Evolutionary conservation across 2,329 filamentous ascomycete genomes (phyloP).

Genomic region (Talaromyces sp.): DNA sequence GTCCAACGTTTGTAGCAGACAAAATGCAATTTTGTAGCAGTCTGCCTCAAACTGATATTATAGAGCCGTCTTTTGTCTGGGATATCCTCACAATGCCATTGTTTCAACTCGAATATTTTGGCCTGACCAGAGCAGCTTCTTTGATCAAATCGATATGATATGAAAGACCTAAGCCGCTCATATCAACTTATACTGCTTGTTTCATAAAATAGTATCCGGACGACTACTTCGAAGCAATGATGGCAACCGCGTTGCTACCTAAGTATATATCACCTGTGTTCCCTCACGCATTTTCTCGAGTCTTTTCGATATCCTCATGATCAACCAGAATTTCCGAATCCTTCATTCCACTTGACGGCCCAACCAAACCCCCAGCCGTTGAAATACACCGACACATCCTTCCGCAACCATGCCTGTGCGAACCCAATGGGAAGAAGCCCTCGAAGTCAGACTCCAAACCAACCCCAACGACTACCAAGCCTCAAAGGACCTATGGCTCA

Average conservation of each 20-base stretch:
- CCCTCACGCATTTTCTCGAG: background rate
- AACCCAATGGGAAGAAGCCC: background rate
- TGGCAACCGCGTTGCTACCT: background rate
- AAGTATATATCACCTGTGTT: background rate
- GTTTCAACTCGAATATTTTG: background rate
- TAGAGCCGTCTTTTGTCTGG: background rate
- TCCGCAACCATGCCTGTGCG: background rate
- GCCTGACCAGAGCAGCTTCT: background rate
- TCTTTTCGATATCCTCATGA: background rate
- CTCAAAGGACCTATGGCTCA: constrained; percentile 3
- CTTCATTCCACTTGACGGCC: background rate
- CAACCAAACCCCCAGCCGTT: background rate
- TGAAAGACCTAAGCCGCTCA: background rate
- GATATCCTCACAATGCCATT: background rate
- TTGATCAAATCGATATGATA: background rate
- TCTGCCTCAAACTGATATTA: background rate
- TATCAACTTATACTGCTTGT: background rate
- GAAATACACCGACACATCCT: background rate
- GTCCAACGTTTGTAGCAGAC: background rate
- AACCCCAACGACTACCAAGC: background rate
- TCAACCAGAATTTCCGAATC: background rate
- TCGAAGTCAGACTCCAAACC: background rate
- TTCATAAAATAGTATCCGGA: background rate
- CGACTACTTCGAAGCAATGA: background rate
- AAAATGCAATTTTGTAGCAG: background rate